phyloP scores from a whole-genome alignment of 805 yeast genomes.

The Cyberlindnera maritima region DNA sequence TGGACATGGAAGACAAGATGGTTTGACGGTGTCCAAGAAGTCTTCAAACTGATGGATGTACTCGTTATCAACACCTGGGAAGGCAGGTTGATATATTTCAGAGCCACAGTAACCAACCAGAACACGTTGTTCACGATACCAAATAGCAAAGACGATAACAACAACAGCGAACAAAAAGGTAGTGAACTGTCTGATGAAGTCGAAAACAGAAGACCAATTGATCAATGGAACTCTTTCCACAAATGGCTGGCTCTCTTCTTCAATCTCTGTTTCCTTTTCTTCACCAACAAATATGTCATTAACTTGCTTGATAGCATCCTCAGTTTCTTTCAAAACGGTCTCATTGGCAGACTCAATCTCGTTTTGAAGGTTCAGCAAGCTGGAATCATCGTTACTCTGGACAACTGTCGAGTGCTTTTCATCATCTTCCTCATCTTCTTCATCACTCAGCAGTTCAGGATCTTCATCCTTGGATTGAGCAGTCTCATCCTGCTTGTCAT shows the following conservation, averaged over 20 bases:
- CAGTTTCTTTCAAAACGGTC: constrained; percentile 26
- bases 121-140: constrained; percentile 65
- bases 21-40: constrained; percentile 47
- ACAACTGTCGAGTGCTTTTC: neutral
- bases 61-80: constrained; percentile 31
- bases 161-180: constrained; percentile 37
- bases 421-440: constrained; percentile 8
- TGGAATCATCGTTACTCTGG: constrained; percentile 15
- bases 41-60: constrained; percentile 39
- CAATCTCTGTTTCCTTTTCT: constrained; percentile 1
- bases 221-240: neutral
- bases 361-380: constrained; percentile 21
- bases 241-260: constrained; percentile 6
- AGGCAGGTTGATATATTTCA: constrained; percentile 46
- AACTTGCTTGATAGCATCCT: constrained; percentile 27
- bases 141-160: constrained; percentile 41
- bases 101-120: constrained; percentile 75
- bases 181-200: constrained; percentile 25
- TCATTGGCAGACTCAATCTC: constrained; percentile 25
- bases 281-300: constrained; percentile 21
- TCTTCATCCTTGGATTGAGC: constrained; percentile 11
- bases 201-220: constrained; percentile 12
- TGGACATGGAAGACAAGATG: constrained; percentile 77
- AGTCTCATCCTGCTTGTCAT: neutral
- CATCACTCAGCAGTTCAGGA: constrained; percentile 11